Evolutionary conservation across 306 rosid species (phyloP).

Genomic region (Canavalia ensiformis): DNA sequence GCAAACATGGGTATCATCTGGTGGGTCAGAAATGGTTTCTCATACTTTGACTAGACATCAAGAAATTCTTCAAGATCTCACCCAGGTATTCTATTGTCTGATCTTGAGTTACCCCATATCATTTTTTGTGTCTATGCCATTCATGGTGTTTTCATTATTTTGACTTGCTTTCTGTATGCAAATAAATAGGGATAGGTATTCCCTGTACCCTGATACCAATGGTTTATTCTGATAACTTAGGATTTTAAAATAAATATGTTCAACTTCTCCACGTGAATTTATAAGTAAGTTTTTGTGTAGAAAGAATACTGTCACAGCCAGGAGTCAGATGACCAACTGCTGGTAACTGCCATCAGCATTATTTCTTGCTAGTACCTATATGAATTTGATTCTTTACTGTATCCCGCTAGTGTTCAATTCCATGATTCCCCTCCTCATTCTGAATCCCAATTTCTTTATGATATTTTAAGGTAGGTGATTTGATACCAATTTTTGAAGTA

Average conservation of each 20-base stretch:
- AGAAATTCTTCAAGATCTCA: conserved; percentile 96
- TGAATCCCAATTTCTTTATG: neutral
- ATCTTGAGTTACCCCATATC: conserved; percentile 19
- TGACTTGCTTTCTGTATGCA: conserved; percentile 34
- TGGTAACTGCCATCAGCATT: conserved; percentile 2
- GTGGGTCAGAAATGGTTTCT: conserved; percentile 98
- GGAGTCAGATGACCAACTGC: conserved; percentile 15
- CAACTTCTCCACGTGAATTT: conserved; percentile 2
- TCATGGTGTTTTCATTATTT: conserved; percentile 27
- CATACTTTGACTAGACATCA: conserved; percentile 98
- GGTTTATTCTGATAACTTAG: neutral
- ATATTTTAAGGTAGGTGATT: conserved; percentile 3
- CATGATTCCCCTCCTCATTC: neutral
- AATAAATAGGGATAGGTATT: conserved; percentile 32
- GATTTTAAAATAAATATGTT: neutral
- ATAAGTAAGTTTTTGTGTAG: neutral
- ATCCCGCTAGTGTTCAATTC: neutral
- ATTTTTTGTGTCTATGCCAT: conserved; percentile 13
- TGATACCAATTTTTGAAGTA: neutral
- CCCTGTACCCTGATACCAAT: conserved; percentile 13
- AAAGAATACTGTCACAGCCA: neutral
- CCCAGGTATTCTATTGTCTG: conserved; percentile 74
- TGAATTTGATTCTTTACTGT: neutral
- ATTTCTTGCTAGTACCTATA: neutral
- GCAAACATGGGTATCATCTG: conserved; percentile 98